Conservation (phyloP, 352 stramenopile species). For the Phytophthora parvispora region DNA sequence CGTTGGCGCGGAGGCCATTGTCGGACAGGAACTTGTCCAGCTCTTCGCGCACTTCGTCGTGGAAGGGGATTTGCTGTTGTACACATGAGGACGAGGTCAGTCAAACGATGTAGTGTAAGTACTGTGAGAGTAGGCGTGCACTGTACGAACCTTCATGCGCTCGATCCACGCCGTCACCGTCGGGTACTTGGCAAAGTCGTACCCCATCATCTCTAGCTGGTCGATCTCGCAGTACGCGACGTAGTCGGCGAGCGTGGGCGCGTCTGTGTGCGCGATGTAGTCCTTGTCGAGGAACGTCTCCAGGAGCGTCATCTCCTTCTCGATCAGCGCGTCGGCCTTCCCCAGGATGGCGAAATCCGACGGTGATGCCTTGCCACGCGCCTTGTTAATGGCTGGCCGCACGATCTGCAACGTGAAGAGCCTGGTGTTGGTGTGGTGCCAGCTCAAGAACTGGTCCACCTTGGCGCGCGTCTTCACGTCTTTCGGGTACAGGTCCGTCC, state of each 20-base stretch:
- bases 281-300: conserved; percentile 54
- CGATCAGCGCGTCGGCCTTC: conserved; percentile 40
- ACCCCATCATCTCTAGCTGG: conserved; percentile 56
- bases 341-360: conserved; percentile 37
- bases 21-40: conserved; percentile 36
- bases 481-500: conserved; percentile 55
- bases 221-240: conserved; percentile 66
- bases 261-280: conserved; percentile 50
- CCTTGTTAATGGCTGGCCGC: conserved; percentile 26
- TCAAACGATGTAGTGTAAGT: not conserved
- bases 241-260: conserved; percentile 58
- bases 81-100: not conserved
- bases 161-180: conserved; percentile 52
- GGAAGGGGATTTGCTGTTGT: conserved; percentile 32
- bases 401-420: conserved; percentile 47
- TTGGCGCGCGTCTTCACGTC: conserved; percentile 47
- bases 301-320: conserved; percentile 38
- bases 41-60: conserved; percentile 38
- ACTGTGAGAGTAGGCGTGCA: not conserved
- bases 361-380: conserved; percentile 20
- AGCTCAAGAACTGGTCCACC: conserved; percentile 62
- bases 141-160: conserved; percentile 30
- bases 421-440: conserved; percentile 55
- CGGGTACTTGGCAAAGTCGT: conserved; percentile 53
- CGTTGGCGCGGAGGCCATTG: conserved; percentile 4